Evolutionary conservation across 2,329 filamentous ascomycete species (phyloP), one percentile per base, ranked within the genome.

Genomic region (Cadophora sp.): DNA sequence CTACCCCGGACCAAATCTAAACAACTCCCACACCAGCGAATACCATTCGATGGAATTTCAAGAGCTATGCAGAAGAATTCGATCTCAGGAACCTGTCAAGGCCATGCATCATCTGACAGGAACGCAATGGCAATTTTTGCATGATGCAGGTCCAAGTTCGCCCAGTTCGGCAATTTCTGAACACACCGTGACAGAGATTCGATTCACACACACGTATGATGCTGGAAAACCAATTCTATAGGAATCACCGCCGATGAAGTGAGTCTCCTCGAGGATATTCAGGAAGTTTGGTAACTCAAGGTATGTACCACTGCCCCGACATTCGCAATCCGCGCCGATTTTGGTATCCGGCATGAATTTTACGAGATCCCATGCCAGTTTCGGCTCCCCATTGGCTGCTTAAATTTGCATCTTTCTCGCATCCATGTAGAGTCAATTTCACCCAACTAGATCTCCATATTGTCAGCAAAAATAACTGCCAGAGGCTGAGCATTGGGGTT

Each of bases 1-100:
- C 60, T 40, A 64, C 68, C 69, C 61, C 46, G 61, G 48, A 62
- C 64, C 37, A 59, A 66, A 67, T 70, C 64, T 66, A 40, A 51
- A 56, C 16, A 67, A 70, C 68, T 70, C 40, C 69, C 69, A 70
- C 69, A 70, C 58, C 69, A 68, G 69, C 69, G 55, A 67, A 70
- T 68, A 64, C 65, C 16, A 14, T 55, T 55, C 22, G 22, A 40
- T 64, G 46, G 26, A 53, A 64, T 65, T 9, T 19, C 31, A 40
- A 14, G 29, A 58, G 6, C n/a, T 29, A 58, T 9, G n/a, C 31
- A 16, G 9, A 24, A 12, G 19, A 62, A 37, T 37, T 64, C 55
- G 55, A 59, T 62, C 56, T 65, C 60, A 61, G 5, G 24, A 27
- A 29, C 59, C 26, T n/a, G 22, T 12, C 60, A 67, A 22, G 64